Percentiles rank a stretch among this genome's conserved stretches.
These are phyloP conservation scores for Chamaecrista fasciculata DNA, from an alignment of 306 rosid species.

Conservation along the genomic window DNA sequence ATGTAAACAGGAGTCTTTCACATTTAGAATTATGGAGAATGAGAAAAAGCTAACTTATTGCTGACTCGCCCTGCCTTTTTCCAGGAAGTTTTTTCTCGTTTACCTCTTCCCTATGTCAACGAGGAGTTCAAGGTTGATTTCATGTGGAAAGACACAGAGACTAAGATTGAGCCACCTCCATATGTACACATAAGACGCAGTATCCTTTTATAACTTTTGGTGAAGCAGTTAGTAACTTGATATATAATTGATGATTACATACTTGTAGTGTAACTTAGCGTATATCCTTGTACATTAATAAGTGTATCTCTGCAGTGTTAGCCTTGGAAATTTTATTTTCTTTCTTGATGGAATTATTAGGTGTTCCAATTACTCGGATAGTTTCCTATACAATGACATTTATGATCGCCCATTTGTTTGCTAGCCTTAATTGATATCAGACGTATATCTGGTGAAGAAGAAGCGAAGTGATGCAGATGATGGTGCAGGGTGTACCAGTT, in stretches of 20 bases:
- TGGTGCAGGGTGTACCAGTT: constrained; percentile 74
- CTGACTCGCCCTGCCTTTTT: constrained; percentile 16
- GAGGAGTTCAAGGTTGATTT: constrained; percentile 88
- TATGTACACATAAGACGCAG: constrained; percentile 79
- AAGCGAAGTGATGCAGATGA: constrained; percentile 72
- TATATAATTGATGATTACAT: too few species aligned
- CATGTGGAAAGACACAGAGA: constrained; percentile 69
- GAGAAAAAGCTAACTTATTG: neutral
- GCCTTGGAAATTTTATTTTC: constrained; percentile 19
- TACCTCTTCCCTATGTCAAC: constrained; percentile 68
- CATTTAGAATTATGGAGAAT: neutral
- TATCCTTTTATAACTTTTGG: constrained; percentile 52
- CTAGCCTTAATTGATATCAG: constrained; percentile 58
- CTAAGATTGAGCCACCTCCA: constrained; percentile 70
- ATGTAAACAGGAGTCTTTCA: constrained; percentile 1
- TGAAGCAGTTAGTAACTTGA: constrained; percentile 17
- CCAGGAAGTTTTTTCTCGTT: constrained; percentile 68
- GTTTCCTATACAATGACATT: neutral
- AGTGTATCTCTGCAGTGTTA: constrained; percentile 12
- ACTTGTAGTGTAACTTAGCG: too few species aligned
- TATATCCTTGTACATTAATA: too few species aligned
- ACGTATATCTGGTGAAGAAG: constrained; percentile 76
- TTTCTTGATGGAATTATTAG: constrained; percentile 1
- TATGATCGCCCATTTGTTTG: constrained; percentile 17
- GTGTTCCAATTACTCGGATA: neutral